Evolutionary conservation across 306 rosid genomes (phyloP).

Genomic region (Cicer judaicum): DNA sequence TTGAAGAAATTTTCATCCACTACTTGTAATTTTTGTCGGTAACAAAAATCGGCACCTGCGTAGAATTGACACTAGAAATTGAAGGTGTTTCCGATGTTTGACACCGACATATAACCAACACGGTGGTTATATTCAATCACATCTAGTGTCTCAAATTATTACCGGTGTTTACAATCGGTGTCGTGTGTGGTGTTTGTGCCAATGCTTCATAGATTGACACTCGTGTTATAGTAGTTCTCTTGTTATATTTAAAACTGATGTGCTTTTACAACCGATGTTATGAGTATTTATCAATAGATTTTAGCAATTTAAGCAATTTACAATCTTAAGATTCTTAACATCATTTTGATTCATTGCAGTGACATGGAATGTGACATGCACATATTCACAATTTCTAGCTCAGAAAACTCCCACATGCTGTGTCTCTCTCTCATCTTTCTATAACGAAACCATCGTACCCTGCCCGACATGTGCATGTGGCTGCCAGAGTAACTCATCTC

Average conservation of each 20-base stretch:
- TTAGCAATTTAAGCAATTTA: not conserved
- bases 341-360: conserved; percentile 59
- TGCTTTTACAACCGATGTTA: not conserved
- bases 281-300: not conserved
- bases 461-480: conserved; percentile 85
- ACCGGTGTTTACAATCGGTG: too few relatives aligned
- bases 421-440: conserved; percentile 86
- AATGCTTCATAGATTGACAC: too few relatives aligned
- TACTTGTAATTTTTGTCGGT: not conserved
- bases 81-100: not conserved
- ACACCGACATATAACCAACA: not conserved
- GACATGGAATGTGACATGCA: conserved; percentile 92
- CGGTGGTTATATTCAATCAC: too few relatives aligned
- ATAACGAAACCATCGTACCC: conserved; percentile 73
- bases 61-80: not conserved
- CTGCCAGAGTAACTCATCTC: conserved; percentile 61
- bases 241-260: conserved; percentile 6
- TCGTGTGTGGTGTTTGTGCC: too few relatives aligned
- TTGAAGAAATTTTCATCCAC: not conserved
- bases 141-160: too few relatives aligned
- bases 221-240: not conserved
- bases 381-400: conserved; percentile 86
- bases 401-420: conserved; percentile 80
- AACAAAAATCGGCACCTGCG: not conserved
- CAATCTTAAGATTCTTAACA: conserved; percentile 2